Percentiles rank a stretch among this genome's conserved stretches.
Evolutionary conservation across 108 stramenopile species (phyloP).

Genomic region (Cyclotella baltica): DNA sequence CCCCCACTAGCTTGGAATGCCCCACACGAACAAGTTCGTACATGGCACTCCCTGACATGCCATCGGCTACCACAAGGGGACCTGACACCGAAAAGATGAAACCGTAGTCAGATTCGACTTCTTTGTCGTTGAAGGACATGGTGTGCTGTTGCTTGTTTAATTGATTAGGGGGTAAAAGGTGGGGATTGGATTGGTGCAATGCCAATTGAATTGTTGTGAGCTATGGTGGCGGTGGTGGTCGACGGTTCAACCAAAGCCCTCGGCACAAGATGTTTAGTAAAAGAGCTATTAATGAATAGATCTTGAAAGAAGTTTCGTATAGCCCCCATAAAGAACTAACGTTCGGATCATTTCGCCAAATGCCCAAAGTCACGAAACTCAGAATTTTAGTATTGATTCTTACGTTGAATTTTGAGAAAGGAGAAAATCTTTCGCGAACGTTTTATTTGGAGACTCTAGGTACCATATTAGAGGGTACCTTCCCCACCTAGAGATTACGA

Average conservation of each 20-base stretch:
- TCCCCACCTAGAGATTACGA: too few species aligned
- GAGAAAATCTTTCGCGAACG: too few species aligned
- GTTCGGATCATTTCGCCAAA: constrained; percentile 5
- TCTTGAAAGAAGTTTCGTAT: neutral
- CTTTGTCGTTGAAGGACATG: constrained; percentile 73
- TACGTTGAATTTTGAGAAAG: neutral
- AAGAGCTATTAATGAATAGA: neutral
- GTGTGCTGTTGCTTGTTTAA: neutral
- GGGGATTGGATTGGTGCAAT: neutral
- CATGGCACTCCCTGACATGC: constrained; percentile 99
- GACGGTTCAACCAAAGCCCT: too few species aligned
- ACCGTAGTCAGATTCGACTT: constrained; percentile 97
- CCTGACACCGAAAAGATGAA: constrained; percentile 98
- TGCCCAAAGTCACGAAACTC: neutral
- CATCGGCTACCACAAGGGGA: constrained; percentile 98
- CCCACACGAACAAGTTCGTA: constrained; percentile 99
- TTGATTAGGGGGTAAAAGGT: neutral
- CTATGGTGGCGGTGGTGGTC: too few species aligned
- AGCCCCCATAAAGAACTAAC: neutral
- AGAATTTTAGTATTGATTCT: neutral
- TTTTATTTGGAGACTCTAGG: too few species aligned
- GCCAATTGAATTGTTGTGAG: neutral
- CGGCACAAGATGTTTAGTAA: neutral
- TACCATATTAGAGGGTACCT: too few species aligned
- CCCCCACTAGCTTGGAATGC: constrained; percentile 98